phyloP scores from a whole-genome alignment of 495 filamentous ascomycete genomes.

The Tricharina praecox region DNA sequence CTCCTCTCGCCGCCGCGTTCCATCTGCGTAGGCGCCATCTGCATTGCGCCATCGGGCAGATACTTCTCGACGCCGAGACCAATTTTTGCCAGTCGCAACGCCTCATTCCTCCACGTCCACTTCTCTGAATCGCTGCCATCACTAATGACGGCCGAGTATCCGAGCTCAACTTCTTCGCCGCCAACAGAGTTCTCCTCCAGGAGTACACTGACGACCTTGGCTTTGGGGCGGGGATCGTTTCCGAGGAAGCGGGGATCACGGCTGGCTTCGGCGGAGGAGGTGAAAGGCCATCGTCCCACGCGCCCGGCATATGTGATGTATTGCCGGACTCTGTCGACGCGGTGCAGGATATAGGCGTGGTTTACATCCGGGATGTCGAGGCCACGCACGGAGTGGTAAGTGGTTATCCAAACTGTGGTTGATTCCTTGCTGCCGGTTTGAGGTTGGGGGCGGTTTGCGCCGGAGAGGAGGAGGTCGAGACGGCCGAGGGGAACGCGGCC shows the following conservation, averaged over 20 bases:
- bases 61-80: conserved; percentile 12
- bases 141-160: conserved; percentile 1
- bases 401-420: conserved; percentile 21
- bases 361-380: conserved; percentile 16
- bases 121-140: conserved; percentile 14
- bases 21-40: no score
- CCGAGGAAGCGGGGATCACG: conserved; percentile 10
- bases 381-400: conserved; percentile 13
- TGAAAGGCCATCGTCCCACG: conserved; percentile 22
- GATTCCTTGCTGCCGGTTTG: conserved; percentile 5
- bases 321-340: conserved; percentile 15
- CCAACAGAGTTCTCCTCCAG: conserved; percentile 11
- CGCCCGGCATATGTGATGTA: conserved; percentile 23
- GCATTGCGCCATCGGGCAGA: conserved; percentile 4
- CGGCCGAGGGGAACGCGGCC: conserved; percentile 16
- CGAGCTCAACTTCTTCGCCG: neutral
- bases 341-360: conserved; percentile 23
- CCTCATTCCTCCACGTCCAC: conserved; percentile 12
- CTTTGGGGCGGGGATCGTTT: conserved; percentile 6
- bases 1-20: no score
- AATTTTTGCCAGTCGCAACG: conserved; percentile 18
- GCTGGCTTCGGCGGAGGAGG: neutral
- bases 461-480: conserved; percentile 14
- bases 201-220: conserved; percentile 22
- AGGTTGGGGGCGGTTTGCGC: neutral